These are phyloP conservation scores for Hypoxylon fragiforme DNA, from an alignment of 495 filamentous ascomycete genomes.

Conservation along the genomic window DNA sequence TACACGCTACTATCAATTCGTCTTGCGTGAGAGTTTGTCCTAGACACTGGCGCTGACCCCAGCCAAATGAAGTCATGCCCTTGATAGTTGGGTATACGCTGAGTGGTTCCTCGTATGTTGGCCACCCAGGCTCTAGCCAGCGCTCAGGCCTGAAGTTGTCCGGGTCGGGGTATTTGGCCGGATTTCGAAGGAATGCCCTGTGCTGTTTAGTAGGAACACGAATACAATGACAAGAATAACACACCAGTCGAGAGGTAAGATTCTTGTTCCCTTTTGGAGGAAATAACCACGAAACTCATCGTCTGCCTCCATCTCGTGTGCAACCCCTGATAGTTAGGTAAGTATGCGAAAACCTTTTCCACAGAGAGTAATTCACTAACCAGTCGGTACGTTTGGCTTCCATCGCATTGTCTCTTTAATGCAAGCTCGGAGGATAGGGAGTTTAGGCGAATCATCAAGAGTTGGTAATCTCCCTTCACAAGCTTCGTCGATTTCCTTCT, in stretches of 20 bases:
- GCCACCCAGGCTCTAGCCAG: conserved; percentile 53
- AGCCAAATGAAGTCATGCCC: conserved; percentile 57
- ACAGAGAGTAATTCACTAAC: conserved; percentile 16
- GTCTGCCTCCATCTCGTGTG: conserved; percentile 50
- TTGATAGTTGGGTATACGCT: conserved; percentile 50
- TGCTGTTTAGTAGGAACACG: too few species aligned
- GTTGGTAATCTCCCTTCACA: conserved; percentile 49
- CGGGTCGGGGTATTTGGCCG: conserved; percentile 53
- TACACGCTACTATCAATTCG: conserved; percentile 50
- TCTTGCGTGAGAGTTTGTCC: conserved; percentile 60
- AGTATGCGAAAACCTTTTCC: neutral
- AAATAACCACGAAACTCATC: conserved; percentile 50
- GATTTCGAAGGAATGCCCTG: conserved; percentile 49
- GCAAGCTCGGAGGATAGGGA: conserved; percentile 55
- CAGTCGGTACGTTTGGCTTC: conserved; percentile 54
- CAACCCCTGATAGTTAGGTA: conserved; percentile 40
- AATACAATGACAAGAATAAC: too few species aligned
- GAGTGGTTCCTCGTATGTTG: conserved; percentile 56
- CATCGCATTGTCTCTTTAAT: conserved; percentile 61
- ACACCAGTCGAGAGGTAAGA: conserved; percentile 56
- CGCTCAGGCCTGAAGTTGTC: conserved; percentile 55
- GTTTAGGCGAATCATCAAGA: conserved; percentile 44
- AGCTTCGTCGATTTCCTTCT: conserved; percentile 57
- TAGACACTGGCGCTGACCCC: conserved; percentile 63
- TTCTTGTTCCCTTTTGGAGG: conserved; percentile 49